Percentiles rank a stretch among this genome's conserved stretches.
phyloP scores from a whole-genome alignment of 2,329 filamentous ascomycete species.

The Pseudogymnoascus sp. region DNA sequence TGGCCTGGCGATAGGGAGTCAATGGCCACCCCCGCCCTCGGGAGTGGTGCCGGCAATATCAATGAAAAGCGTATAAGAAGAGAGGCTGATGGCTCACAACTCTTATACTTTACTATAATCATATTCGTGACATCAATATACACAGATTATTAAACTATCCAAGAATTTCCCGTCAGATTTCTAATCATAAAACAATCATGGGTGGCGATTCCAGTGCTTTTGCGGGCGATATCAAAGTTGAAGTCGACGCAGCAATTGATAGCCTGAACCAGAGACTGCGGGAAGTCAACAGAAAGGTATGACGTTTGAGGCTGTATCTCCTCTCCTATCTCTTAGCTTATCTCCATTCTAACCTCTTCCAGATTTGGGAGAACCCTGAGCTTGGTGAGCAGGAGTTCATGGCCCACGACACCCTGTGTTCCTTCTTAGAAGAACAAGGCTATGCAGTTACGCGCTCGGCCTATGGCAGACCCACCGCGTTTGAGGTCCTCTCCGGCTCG shows the following conservation, averaged over 20 bases:
- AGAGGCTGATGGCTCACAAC: not conserved
- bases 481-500: slow-evolving; percentile 40
- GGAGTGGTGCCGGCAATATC: not conserved
- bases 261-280: not conserved
- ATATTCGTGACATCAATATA: not conserved
- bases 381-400: slow-evolving; percentile 40
- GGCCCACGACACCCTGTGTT: slow-evolving; percentile 42
- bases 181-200: not conserved
- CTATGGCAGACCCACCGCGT: slow-evolving; percentile 45
- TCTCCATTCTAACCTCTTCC: not conserved
- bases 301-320: not conserved
- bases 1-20: not conserved
- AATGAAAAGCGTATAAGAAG: not conserved
- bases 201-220: not conserved
- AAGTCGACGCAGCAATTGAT: slow-evolving; percentile 1
- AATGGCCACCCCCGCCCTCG: not conserved
- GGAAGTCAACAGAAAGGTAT: not conserved
- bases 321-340: not conserved
- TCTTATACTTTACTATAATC: not conserved
- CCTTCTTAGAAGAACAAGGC: slow-evolving; percentile 36
- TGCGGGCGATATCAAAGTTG: not conserved
- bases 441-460: slow-evolving; percentile 46
- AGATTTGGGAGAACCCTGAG: slow-evolving; percentile 45
- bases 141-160: not conserved
- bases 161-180: not conserved